Percentiles rank a stretch among this genome's conserved stretches.
Conservation (phyloP, 2,329 filamentous ascomycete species). For the Pezicula rhizophila region DNA sequence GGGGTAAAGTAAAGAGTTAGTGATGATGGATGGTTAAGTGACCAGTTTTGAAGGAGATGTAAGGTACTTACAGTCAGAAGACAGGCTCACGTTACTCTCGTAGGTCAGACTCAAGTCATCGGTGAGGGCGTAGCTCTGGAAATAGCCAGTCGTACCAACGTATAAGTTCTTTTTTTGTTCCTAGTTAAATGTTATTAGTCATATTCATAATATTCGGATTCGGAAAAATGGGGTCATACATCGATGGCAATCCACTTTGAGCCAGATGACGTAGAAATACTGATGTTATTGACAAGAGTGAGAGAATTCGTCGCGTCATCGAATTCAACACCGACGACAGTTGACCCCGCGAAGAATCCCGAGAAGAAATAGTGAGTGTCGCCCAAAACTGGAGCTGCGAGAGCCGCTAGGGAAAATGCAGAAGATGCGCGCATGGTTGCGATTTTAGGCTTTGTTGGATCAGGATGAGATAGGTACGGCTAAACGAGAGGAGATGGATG, state of each 20-base stretch:
- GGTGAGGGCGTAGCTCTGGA: slow-evolving; percentile 16
- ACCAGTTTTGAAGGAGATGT: background rate
- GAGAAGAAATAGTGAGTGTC: slow-evolving; percentile 12
- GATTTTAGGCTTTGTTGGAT: no score
- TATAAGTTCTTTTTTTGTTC: slow-evolving; percentile 13
- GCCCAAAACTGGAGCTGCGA: slow-evolving; percentile 1
- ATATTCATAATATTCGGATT: background rate
- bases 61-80: slow-evolving; percentile 5
- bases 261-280: slow-evolving; percentile 8
- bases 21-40: no score
- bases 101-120: slow-evolving; percentile 10
- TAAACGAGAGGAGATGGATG: no score
- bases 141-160: slow-evolving; percentile 10
- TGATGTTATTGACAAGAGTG: slow-evolving; percentile 18
- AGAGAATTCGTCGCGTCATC: slow-evolving; percentile 24
- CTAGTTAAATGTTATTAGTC: background rate
- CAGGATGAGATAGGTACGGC: no score
- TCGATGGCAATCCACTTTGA: slow-evolving; percentile 19
- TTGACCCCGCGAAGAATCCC: slow-evolving; percentile 9
- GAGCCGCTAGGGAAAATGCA: background rate
- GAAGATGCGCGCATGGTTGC: background rate
- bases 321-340: slow-evolving; percentile 21
- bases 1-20: background rate
- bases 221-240: slow-evolving; percentile 2
- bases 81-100: slow-evolving; percentile 10